A percentile compares a stretch with the other conserved stretches of the same genome.
phyloP scores from a whole-genome alignment of 306 rosid genomes.

The Vicia villosa region DNA sequence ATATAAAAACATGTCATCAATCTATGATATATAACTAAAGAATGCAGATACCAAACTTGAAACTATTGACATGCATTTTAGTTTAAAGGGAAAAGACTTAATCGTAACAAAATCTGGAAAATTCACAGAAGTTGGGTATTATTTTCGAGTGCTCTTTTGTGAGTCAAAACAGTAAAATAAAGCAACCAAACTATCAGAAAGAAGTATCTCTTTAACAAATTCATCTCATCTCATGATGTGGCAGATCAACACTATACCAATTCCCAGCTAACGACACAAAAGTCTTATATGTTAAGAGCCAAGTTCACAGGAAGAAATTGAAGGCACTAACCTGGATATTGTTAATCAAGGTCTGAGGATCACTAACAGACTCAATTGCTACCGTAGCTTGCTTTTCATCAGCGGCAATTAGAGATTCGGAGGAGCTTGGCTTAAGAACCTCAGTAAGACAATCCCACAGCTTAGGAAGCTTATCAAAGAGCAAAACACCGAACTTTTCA shows the following conservation, averaged over 20 bases:
- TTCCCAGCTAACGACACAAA: constrained; percentile 19
- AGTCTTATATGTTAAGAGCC: constrained; percentile 14
- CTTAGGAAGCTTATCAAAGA: constrained; percentile 91
- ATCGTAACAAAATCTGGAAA: constrained; percentile 11
- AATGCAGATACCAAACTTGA: constrained; percentile 1
- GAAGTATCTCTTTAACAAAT: constrained; percentile 4
- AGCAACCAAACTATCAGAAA: constrained; percentile 8
- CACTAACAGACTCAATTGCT: constrained; percentile 59
- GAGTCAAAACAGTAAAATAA: neutral
- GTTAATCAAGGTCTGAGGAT: constrained; percentile 88
- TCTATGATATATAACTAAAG: neutral
- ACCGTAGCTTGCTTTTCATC: constrained; percentile 46
- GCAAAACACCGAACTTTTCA: constrained; percentile 69
- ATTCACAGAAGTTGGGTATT: neutral
- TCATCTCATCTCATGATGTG: neutral
- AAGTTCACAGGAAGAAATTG: constrained; percentile 14
- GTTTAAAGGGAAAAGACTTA: neutral
- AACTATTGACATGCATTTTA: constrained; percentile 9
- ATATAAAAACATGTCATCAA: constrained; percentile 15
- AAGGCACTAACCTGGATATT: constrained; percentile 82
- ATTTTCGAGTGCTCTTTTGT: constrained; percentile 9
- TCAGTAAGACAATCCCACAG: constrained; percentile 98
- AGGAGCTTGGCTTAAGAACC: constrained; percentile 68
- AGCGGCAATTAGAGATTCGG: constrained; percentile 42
- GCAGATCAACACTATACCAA: constrained; percentile 9